Conservation (phyloP, 208 protist genomes). For the Leishmania gerbilli region DNA sequence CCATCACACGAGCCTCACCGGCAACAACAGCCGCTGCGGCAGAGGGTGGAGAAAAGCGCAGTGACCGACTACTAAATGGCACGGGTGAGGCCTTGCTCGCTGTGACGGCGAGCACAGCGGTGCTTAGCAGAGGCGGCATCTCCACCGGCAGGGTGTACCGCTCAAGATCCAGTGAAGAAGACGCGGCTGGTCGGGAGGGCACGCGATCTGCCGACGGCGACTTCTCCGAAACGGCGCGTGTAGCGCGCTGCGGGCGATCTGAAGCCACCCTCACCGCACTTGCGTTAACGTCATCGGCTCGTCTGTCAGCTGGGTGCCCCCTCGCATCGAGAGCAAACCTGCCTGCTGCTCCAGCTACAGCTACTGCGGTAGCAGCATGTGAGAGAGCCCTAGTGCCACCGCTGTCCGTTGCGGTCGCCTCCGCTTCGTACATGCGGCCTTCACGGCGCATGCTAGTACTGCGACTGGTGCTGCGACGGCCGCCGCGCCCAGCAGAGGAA, state of each 20-base stretch:
- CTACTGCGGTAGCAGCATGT: not conserved
- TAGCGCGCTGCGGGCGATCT: not conserved
- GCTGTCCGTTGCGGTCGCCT: not conserved
- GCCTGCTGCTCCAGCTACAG: not conserved
- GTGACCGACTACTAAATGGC: not conserved
- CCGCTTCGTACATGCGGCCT: not conserved
- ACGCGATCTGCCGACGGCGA: not conserved
- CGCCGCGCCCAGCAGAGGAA: not conserved
- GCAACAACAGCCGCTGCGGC: slow-evolving; percentile 3
- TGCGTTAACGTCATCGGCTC: not conserved
- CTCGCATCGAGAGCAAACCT: not conserved
- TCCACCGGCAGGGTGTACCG: slow-evolving; percentile 13
- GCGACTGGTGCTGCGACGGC: not conserved
- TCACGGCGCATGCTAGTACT: not conserved
- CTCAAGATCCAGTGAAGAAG: not conserved
- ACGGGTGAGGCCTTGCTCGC: not conserved
- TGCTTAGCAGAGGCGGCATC: slow-evolving; percentile 12
- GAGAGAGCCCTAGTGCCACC: not conserved
- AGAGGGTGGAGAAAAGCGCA: not conserved
- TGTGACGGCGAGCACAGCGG: slow-evolving; percentile 15
- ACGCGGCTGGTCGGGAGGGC: not conserved
- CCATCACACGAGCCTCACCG: not conserved
- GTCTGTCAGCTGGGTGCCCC: not conserved
- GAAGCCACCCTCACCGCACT: not conserved
- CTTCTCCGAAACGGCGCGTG: not conserved